Conservation (phyloP, 306 rosid genomes). For the Morella rubra region DNA sequence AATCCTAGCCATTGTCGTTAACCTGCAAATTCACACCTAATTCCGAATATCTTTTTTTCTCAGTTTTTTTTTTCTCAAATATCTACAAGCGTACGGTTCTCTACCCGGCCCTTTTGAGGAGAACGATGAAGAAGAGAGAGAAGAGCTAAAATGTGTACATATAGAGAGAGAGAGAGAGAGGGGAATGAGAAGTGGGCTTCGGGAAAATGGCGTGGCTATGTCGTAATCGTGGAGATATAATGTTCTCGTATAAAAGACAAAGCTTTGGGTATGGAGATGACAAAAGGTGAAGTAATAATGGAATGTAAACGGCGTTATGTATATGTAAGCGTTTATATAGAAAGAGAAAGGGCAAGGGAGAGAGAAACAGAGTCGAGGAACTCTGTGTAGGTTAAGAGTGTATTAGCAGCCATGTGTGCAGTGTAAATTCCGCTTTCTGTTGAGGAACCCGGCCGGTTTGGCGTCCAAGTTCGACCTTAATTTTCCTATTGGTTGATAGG, state of each 20-base stretch:
- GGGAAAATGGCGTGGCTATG: conserved; percentile 21
- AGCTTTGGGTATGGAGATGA: conserved; percentile 2
- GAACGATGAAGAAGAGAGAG: background rate
- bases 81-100: background rate
- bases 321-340: conserved; percentile 4
- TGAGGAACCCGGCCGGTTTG: no score
- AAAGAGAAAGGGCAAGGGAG: background rate
- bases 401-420: no score
- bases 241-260: conserved; percentile 28
- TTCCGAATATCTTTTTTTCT: background rate
- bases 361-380: background rate
- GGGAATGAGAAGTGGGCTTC: background rate
- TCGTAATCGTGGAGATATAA: conserved; percentile 40
- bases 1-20: conserved; percentile 26
- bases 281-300: conserved; percentile 20
- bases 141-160: background rate
- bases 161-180: background rate
- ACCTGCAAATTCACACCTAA: background rate
- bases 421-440: no score
- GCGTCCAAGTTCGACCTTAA: no score
- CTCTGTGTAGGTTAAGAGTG: no score
- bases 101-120: background rate
- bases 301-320: conserved; percentile 34
- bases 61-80: background rate
- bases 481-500: no score